Percentiles rank a stretch among this genome's conserved stretches.
These are phyloP conservation scores for Mortierella alpina DNA, from an alignment of 192 early-diverging fungal genomes.

Conservation along the genomic window DNA sequence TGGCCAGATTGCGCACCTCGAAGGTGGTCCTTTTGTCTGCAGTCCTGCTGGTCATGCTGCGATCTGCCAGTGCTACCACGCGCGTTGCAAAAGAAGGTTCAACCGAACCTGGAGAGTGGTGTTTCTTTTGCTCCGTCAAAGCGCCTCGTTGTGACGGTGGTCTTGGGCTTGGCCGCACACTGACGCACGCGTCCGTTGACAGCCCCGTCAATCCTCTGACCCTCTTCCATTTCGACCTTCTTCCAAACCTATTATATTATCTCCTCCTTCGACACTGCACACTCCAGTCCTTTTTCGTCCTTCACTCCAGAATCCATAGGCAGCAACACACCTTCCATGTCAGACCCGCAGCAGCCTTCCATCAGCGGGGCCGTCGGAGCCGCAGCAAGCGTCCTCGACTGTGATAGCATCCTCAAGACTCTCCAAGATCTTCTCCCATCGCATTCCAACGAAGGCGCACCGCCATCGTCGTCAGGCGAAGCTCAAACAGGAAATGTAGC, in stretches of 20 bases:
- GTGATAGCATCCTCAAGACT: slow-evolving; percentile 23
- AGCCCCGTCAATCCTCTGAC: too few relatives aligned
- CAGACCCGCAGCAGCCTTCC: slow-evolving; percentile 24
- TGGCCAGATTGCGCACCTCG: not conserved
- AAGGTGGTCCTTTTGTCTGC: slow-evolving; percentile 8
- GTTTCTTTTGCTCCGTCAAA: too few relatives aligned
- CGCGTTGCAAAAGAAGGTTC: too few relatives aligned
- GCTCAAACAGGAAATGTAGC: not conserved
- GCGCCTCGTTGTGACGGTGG: too few relatives aligned
- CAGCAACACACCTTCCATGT: slow-evolving; percentile 12
- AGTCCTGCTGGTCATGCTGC: slow-evolving; percentile 1
- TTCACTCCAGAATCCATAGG: not conserved
- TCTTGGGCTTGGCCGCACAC: too few relatives aligned
- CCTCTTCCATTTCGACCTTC: too few relatives aligned
- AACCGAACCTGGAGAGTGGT: too few relatives aligned
- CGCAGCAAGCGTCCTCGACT: slow-evolving; percentile 25
- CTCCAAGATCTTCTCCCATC: slow-evolving; percentile 20
- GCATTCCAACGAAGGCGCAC: not conserved
- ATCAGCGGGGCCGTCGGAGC: not conserved
- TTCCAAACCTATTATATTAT: too few relatives aligned
- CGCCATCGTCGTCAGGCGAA: not conserved
- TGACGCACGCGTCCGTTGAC: too few relatives aligned
- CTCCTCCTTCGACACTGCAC: not conserved
- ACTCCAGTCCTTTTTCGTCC: too few relatives aligned
- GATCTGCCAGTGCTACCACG: not conserved